Base-by-base conservation (phyloP, 805 yeast species). In the Saturnispora halmiae region DNA sequence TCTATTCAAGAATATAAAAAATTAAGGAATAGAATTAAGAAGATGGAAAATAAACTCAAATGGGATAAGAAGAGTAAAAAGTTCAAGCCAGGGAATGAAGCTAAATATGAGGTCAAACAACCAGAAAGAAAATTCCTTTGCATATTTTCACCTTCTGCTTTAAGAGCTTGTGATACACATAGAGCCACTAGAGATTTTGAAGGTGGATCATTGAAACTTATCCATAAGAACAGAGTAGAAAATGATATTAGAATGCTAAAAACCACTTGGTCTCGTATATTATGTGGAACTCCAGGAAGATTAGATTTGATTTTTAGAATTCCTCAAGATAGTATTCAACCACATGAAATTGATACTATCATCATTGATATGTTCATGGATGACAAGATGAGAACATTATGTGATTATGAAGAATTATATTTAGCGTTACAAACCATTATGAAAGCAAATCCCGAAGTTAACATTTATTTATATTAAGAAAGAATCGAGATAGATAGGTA, bases 91-190 rank as follows among this genome's bases (percentile, higher is more conserved):
- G 42, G 38, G 13, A 29, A 40, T 24, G 43, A 49, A 32, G 30
- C 38, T 24, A 24, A 45, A 40, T 22, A 24, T 14, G 42, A 34
- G 1, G 51, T 49, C 15, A 48, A 52, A 13, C 26, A 37, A 25
- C 50, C 48, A 13, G 66, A 61, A 25, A 59, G 71, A 22, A 69
- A 71, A 40, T 64, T 70, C 60, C 56, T 76, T 47, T 59, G 79
- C 13, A 60, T 79, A 2, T 52, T 81, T 13, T 71, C 88, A 1
- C 72, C 82, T 67, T 84, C 95, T 0, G 92, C 95, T 9, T 65
- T 86, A 19, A 70, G 96, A 49, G 92, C 86, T 2, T 90, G 96
- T 53, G 96, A 88, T 52, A 70, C 86, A 2, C 80, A 73, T 54
- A 72, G 95, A 48, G 76, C 82, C 1, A 59, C 73, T 40, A 67